Base-by-base conservation (phyloP, 768 basidiomycete genomes). In the Ephemerocybe angulata region DNA sequence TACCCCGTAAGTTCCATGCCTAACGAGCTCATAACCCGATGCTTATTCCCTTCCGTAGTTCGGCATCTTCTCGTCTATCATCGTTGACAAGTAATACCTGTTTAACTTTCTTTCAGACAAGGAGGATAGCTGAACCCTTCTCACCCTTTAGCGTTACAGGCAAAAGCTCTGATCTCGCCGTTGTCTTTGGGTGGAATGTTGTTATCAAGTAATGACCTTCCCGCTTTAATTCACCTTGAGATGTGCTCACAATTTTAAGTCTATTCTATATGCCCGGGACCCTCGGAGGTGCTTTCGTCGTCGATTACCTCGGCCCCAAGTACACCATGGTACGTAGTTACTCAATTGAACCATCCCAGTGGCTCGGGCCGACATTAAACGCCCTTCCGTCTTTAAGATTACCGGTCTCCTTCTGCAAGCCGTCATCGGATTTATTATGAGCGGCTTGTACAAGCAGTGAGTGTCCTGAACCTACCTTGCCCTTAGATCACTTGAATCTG, bases 391-490 rank as follows among this genome's bases (percentile, higher is more conserved):
- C 17, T 15, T 31, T 37, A 6, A 88, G 87, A 90, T 91, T 59
- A 60, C 65, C 25, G 89, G 90, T 42, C 77, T 91, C 10, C 37
- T 90, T 25, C 61, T 70, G 24, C 90, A 92, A 67, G 85, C 87
- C 2, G 48, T 89, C 58, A 73, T 90, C 46, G 90, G 95, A 5
- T 97, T 97, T 72, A 82, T 92, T 67, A 90, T 98, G 87, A 89
- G 89, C 58, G 95, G 91, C 1, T 72, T 84, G 19, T 97, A 95
- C 70, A 63, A 57, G 24, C 72, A 76, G 70, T 83, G 59, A 30
- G 75, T 64, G n/a, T n/a, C n/a, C n/a, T n/a, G n/a, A n/a, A n/a
- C n/a, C n/a, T n/a, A n/a, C n/a, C n/a, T n/a, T n/a, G n/a, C n/a
- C n/a, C n/a, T n/a, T n/a, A n/a, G n/a, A n/a, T n/a, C n/a, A n/a